These are phyloP conservation scores for Rosa persica DNA, from an alignment of 306 rosid genomes.

Conservation along the genomic window DNA sequence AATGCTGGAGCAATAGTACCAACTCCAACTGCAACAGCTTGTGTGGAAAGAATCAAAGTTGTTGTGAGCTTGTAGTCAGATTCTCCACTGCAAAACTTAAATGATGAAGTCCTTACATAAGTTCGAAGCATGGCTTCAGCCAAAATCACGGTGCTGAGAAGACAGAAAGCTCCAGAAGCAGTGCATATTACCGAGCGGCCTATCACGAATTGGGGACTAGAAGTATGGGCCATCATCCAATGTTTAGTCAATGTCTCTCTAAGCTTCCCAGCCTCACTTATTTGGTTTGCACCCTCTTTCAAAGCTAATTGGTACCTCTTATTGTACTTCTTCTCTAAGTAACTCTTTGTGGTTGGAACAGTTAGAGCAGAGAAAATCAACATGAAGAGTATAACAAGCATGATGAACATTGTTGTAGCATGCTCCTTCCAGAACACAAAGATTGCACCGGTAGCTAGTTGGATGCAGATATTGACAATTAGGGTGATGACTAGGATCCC, in stretches of 20 bases:
- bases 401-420: constrained; percentile 44
- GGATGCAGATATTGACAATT: constrained; percentile 69
- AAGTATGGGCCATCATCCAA: constrained; percentile 87
- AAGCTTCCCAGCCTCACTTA: constrained; percentile 19
- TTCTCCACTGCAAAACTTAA: constrained; percentile 60
- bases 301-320: constrained; percentile 37
- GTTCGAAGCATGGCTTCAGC: constrained; percentile 64
- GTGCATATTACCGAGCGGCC: constrained; percentile 81
- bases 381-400: constrained; percentile 60
- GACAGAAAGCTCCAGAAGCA: constrained; percentile 83
- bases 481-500: constrained; percentile 72
- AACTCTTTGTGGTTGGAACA: constrained; percentile 60
- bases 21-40: constrained; percentile 57
- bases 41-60: constrained; percentile 53
- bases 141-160: constrained; percentile 52
- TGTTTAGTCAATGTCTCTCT: constrained; percentile 45
- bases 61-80: constrained; percentile 76
- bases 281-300: constrained; percentile 30
- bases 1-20: constrained; percentile 79
- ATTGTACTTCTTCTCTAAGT: constrained; percentile 44
- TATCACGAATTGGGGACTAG: constrained; percentile 80
- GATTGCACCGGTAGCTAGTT: constrained; percentile 77
- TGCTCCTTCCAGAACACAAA: constrained; percentile 72
- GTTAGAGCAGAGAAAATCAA: constrained; percentile 52
- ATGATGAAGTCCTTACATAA: constrained; percentile 47